phyloP scores from a whole-genome alignment of 2,329 filamentous ascomycete genomes.

The Penicillium nordicum region DNA sequence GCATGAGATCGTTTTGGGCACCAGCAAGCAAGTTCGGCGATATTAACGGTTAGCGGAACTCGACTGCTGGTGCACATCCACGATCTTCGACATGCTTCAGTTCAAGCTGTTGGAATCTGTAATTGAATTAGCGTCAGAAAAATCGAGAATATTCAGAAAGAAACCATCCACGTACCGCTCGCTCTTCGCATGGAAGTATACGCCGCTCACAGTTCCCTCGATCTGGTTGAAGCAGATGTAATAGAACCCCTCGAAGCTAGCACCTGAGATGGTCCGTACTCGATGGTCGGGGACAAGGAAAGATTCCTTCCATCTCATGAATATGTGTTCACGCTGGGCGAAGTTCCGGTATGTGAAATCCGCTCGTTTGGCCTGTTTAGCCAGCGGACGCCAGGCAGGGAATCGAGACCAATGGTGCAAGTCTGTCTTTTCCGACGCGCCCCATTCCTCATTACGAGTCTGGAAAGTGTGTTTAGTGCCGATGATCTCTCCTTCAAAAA shows the following conservation, averaged over 20 bases:
- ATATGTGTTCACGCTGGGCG: conserved; percentile 80
- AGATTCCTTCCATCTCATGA: conserved; percentile 99
- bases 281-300: conserved; percentile 94
- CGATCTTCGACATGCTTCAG: conserved; percentile 81
- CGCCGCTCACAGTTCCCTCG: conserved; percentile 79
- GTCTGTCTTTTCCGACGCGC: conserved; percentile 86
- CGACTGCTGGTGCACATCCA: conserved; percentile 80
- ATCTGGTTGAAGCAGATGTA: conserved; percentile 98
- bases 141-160: background rate
- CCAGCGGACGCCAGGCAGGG: conserved; percentile 75
- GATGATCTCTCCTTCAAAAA: conserved; percentile 97
- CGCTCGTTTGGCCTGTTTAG: conserved; percentile 57
- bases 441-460: conserved; percentile 86
- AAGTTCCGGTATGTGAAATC: conserved; percentile 65
- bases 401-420: conserved; percentile 92
- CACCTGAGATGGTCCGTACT: conserved; percentile 84
- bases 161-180: conserved; percentile 70
- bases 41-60: conserved; percentile 78
- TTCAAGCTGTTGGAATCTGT: conserved; percentile 86
- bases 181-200: conserved; percentile 97
- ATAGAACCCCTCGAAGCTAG: conserved; percentile 97
- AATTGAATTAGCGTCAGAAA: conserved; percentile 9
- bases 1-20: conserved; percentile 2
- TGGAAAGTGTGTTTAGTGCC: conserved; percentile 92
- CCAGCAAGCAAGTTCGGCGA: conserved; percentile 14